Conservation (phyloP, 371 early-diverging fungal genomes). For the Mucor indicus region DNA sequence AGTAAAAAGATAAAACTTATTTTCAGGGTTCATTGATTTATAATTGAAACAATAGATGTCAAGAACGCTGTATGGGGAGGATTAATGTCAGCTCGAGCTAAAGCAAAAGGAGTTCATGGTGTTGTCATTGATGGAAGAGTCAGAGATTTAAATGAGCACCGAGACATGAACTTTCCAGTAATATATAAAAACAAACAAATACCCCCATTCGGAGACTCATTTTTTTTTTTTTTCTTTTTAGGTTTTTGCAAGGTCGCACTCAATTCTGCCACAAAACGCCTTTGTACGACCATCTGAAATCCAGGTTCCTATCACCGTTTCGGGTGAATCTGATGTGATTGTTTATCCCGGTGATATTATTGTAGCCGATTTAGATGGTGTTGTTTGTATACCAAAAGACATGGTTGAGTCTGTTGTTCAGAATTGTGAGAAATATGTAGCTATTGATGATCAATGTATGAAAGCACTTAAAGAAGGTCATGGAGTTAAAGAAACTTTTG, state of each 20-base stretch:
- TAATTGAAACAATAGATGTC: slow-evolving; percentile 22
- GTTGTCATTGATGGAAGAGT: slow-evolving; percentile 77
- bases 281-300: slow-evolving; percentile 64
- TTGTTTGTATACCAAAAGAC: slow-evolving; percentile 63
- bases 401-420: slow-evolving; percentile 53
- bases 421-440: slow-evolving; percentile 51
- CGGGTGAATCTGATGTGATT: slow-evolving; percentile 45
- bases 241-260: slow-evolving; percentile 65
- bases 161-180: slow-evolving; percentile 63
- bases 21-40: no score
- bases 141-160: slow-evolving; percentile 71
- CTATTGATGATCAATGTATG: slow-evolving; percentile 71
- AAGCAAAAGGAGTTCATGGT: slow-evolving; percentile 55
- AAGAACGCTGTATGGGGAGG: slow-evolving; percentile 85
- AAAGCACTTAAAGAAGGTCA: slow-evolving; percentile 59
- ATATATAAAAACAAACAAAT: background rate
- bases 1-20: slow-evolving; percentile 17
- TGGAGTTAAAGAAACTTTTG: slow-evolving; percentile 66
- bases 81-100: slow-evolving; percentile 76
- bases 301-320: slow-evolving; percentile 60
- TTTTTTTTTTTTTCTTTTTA: no score
- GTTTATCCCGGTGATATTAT: slow-evolving; percentile 72
- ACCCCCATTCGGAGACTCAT: background rate
- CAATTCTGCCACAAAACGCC: slow-evolving; percentile 67
- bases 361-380: slow-evolving; percentile 79